These are phyloP conservation scores for Mantamonas sphyraenae DNA, from an alignment of 78 protist genomes.

Conservation along the genomic window DNA sequence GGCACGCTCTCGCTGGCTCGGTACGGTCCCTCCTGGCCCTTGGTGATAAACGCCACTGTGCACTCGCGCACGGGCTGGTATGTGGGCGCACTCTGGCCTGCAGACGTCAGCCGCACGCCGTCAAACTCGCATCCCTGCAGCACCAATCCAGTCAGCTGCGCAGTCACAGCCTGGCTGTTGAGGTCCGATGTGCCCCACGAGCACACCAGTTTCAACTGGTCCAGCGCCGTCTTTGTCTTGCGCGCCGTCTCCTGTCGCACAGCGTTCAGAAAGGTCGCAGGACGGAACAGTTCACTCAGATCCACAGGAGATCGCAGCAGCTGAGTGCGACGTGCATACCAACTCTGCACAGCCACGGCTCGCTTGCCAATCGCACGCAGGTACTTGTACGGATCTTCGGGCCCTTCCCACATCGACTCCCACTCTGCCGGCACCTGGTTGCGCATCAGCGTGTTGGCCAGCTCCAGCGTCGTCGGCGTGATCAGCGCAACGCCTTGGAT, in stretches of 20 bases:
- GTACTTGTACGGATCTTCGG: conserved; percentile 34
- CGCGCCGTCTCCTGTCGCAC: conserved; percentile 61
- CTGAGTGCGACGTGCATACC: background rate
- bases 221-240: background rate
- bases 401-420: conserved; percentile 52
- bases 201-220: conserved; percentile 1
- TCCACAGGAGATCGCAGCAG: background rate
- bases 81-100: conserved; percentile 3
- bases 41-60: conserved; percentile 1
- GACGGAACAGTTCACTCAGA: conserved; percentile 47
- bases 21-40: background rate
- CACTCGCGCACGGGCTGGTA: background rate
- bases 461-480: background rate
- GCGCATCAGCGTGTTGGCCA: conserved; percentile 16
- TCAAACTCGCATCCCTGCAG: conserved; percentile 31
- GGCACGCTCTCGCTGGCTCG: background rate
- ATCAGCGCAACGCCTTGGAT: conserved; percentile 42
- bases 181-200: background rate
- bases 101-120: background rate
- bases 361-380: conserved; percentile 7
- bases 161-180: background rate
- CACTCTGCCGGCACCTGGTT: conserved; percentile 42
- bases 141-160: conserved; percentile 7
- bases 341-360: conserved; percentile 21
- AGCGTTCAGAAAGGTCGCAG: conserved; percentile 55